Percentiles rank a stretch among this genome's conserved stretches.
These are phyloP conservation scores for Chlorophyllum brunneum DNA, from an alignment of 768 basidiomycete genomes.

Conservation along the genomic window DNA sequence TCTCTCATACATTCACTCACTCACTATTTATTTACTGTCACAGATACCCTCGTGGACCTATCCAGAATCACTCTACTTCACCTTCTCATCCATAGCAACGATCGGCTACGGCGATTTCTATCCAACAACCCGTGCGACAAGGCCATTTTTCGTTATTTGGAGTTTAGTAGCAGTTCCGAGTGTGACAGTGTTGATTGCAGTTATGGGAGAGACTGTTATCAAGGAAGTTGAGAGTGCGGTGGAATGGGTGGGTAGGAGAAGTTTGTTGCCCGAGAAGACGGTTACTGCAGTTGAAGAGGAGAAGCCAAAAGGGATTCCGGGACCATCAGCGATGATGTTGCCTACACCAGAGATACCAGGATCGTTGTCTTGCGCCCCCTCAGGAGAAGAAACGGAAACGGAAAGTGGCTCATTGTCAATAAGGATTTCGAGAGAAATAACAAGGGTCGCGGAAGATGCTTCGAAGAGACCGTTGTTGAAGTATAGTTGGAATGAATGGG, in stretches of 20 bases:
- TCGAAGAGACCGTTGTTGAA: constrained; percentile 20
- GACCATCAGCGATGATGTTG: not conserved
- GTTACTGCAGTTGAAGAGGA: not conserved
- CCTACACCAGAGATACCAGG: too few relatives aligned
- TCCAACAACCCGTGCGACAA: constrained; percentile 29
- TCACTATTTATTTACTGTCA: constrained; percentile 12
- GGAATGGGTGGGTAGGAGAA: constrained; percentile 24
- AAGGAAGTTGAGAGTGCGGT: constrained; percentile 29
- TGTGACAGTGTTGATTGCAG: constrained; percentile 40
- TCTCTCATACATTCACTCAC: not conserved
- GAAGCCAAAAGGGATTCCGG: constrained; percentile 17
- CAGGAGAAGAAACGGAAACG: not conserved
- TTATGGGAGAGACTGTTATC: constrained; percentile 47
- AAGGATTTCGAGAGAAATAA: constrained; percentile 27
- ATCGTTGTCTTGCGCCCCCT: too few relatives aligned
- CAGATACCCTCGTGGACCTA: constrained; percentile 27
- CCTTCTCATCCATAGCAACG: constrained; percentile 35
- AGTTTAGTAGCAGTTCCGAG: constrained; percentile 36
- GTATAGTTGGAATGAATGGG: constrained; percentile 37
- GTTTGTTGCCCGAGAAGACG: constrained; percentile 24
- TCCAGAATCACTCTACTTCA: constrained; percentile 34
- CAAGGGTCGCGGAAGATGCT: constrained; percentile 26
- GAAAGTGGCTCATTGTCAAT: constrained; percentile 15
- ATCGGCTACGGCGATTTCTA: constrained; percentile 40
- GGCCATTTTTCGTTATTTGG: constrained; percentile 41